Conservation (phyloP, 108 stramenopile genomes). For the Conticribra guillardii region DNA sequence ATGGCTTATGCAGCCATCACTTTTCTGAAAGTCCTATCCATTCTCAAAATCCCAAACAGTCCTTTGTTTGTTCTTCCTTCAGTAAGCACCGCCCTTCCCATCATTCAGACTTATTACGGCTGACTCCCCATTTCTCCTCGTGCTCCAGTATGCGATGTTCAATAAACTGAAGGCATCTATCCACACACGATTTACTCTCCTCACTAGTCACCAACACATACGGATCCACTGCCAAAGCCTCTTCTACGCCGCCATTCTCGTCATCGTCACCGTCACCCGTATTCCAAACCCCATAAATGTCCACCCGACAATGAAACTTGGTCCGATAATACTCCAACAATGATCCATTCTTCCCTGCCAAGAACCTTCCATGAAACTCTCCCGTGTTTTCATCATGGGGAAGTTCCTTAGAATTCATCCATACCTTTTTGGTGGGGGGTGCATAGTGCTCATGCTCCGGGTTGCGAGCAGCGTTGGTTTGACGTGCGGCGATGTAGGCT, state of each 20-base stretch:
- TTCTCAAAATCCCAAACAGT: too few relatives aligned
- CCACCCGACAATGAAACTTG: conserved; percentile 38
- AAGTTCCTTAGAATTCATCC: conserved; percentile 49
- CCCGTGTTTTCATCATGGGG: conserved; percentile 34
- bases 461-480: background rate
- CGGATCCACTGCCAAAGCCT: conserved; percentile 24
- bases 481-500: background rate
- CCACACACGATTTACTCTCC: conserved; percentile 36
- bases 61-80: too few relatives aligned
- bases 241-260: conserved; percentile 1
- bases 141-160: conserved; percentile 46
- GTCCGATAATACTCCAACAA: conserved; percentile 29
- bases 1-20: too few relatives aligned
- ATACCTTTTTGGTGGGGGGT: conserved; percentile 31
- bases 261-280: conserved; percentile 15
- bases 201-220: conserved; percentile 39
- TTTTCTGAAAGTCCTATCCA: too few relatives aligned
- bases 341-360: conserved; percentile 28
- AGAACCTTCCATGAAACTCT: conserved; percentile 39
- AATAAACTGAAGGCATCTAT: conserved; percentile 40
- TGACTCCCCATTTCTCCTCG: conserved; percentile 14
- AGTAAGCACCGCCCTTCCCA: too few relatives aligned
- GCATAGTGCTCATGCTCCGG: background rate
- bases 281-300: conserved; percentile 44
- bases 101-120: too few relatives aligned